phyloP scores from a whole-genome alignment of 441 rosid species.

The Corymbia calophylla region DNA sequence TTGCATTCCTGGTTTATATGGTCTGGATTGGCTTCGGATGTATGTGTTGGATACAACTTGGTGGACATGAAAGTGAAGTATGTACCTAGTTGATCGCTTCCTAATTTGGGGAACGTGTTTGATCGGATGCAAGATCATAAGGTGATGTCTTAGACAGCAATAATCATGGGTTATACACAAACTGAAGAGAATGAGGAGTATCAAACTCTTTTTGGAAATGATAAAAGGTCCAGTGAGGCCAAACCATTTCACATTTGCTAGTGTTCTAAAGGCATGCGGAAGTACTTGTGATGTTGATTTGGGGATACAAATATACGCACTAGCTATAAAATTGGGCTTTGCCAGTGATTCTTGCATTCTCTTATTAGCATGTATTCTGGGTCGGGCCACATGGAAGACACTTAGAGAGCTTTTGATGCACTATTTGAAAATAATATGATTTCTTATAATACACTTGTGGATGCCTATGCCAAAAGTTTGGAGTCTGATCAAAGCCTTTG shows the following conservation, averaged over 20 bases:
- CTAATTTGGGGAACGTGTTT: slow-evolving; percentile 43
- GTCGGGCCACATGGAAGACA: not conserved
- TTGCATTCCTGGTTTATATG: slow-evolving; percentile 47
- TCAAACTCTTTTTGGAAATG: slow-evolving; percentile 40
- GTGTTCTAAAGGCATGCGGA: slow-evolving; percentile 53
- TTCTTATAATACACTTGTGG: not conserved
- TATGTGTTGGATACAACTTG: slow-evolving; percentile 53
- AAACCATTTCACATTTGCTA: slow-evolving; percentile 58
- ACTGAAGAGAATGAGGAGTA: slow-evolving; percentile 23
- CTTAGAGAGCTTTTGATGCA: not conserved
- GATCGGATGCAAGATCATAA: slow-evolving; percentile 42
- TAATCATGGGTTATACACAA: slow-evolving; percentile 40
- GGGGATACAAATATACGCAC: slow-evolving; percentile 22
- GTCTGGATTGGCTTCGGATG: slow-evolving; percentile 31
- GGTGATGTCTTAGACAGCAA: slow-evolving; percentile 63
- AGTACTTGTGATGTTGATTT: slow-evolving; percentile 23
- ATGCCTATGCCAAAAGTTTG: not conserved
- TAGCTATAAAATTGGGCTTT: not conserved
- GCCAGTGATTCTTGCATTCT: not conserved
- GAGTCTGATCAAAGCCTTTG: slow-evolving; percentile 33
- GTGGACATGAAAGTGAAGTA: slow-evolving; percentile 61
- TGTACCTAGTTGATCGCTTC: slow-evolving; percentile 26
- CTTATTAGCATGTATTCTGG: not conserved
- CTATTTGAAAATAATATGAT: not conserved
- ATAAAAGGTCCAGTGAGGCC: slow-evolving; percentile 35